Evolutionary conservation across 768 basidiomycete species (phyloP).

Genomic region (Saitozyma sp.): DNA sequence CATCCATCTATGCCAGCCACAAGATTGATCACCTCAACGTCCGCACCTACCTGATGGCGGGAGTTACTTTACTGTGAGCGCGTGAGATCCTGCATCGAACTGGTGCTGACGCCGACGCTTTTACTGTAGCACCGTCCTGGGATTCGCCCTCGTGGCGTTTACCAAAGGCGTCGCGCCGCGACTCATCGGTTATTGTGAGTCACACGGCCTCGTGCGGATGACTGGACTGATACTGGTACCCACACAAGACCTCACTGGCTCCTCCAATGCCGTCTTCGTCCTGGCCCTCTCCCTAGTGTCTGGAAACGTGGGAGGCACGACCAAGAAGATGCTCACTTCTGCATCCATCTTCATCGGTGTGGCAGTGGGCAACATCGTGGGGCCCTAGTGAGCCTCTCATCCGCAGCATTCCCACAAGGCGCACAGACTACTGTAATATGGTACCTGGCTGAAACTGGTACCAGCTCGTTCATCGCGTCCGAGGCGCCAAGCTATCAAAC

Average conservation of each 20-base stretch:
- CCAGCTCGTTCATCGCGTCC: conserved; percentile 13
- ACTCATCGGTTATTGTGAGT: conserved; percentile 35
- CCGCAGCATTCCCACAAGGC: neutral
- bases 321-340: conserved; percentile 42
- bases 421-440: neutral
- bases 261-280: conserved; percentile 41
- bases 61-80: conserved; percentile 19
- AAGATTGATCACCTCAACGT: conserved; percentile 31
- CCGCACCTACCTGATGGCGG: conserved; percentile 39
- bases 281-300: conserved; percentile 38
- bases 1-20: conserved; percentile 34
- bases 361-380: conserved; percentile 40
- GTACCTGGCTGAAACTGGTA: neutral
- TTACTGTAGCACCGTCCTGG: conserved; percentile 20
- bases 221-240: too few relatives aligned
- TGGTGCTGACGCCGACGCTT: conserved; percentile 8
- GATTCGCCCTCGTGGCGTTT: conserved; percentile 38
- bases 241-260: conserved; percentile 35
- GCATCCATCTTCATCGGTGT: conserved; percentile 44
- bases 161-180: conserved; percentile 31
- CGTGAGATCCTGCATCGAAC: too few relatives aligned
- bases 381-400: conserved; percentile 24
- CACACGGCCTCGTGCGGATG: neutral
- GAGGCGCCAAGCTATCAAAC: conserved; percentile 41
- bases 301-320: conserved; percentile 45